phyloP scores from a whole-genome alignment of 83 land plant species.

The Picea abies region DNA sequence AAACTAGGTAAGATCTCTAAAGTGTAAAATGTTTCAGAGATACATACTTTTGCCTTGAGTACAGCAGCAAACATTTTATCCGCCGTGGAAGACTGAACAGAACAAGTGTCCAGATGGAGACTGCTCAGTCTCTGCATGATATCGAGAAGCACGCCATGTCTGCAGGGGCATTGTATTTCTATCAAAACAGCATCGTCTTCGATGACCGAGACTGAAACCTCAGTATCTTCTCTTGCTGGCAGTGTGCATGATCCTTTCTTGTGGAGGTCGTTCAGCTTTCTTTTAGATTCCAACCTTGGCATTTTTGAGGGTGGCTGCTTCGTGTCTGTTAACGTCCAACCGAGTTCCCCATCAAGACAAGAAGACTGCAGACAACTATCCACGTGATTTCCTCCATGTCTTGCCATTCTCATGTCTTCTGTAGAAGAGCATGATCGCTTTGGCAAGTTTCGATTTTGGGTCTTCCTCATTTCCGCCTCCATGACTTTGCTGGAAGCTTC shows the following conservation, averaged over 20 bases:
- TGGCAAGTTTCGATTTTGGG: background rate
- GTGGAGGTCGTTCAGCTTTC: slow-evolving; percentile 35
- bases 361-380: slow-evolving; percentile 19
- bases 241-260: slow-evolving; percentile 6
- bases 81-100: slow-evolving; percentile 46
- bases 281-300: slow-evolving; percentile 23
- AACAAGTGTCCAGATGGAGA: slow-evolving; percentile 36
- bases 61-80: slow-evolving; percentile 51
- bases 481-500: slow-evolving; percentile 41
- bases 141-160: slow-evolving; percentile 54
- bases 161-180: slow-evolving; percentile 60
- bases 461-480: slow-evolving; percentile 26
- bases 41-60: slow-evolving; percentile 65
- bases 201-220: slow-evolving; percentile 46
- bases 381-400: background rate
- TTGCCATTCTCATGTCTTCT: background rate
- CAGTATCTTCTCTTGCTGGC: slow-evolving; percentile 28
- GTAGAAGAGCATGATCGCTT: slow-evolving; percentile 1
- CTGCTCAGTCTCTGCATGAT: slow-evolving; percentile 42
- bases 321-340: slow-evolving; percentile 6
- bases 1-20: no score
- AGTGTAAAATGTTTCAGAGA: background rate
- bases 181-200: slow-evolving; percentile 46
- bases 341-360: slow-evolving; percentile 31
- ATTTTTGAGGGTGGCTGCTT: slow-evolving; percentile 5